These are phyloP conservation scores for Coemansia reversa DNA, from an alignment of 192 early-diverging fungal species.

Conservation along the genomic window DNA sequence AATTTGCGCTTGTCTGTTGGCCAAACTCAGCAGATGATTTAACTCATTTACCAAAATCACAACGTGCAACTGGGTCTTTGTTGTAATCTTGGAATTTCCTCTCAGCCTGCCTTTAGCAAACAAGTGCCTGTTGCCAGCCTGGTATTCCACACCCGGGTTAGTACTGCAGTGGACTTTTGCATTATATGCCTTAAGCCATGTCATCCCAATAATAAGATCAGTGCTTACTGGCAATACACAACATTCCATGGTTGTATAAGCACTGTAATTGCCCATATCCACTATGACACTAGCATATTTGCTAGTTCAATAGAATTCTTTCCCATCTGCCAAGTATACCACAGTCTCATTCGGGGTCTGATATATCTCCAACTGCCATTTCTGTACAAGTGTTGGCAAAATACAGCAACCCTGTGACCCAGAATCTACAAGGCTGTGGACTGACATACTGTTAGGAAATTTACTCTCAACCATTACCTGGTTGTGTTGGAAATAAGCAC, in stretches of 20 bases:
- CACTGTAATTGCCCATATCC: neutral
- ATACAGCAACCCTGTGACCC: conserved; percentile 3
- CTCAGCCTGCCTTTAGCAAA: neutral
- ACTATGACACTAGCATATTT: neutral
- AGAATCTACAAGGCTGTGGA: neutral
- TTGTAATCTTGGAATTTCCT: neutral
- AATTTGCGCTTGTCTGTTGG: neutral
- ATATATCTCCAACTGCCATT: neutral
- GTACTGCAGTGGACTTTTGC: neutral
- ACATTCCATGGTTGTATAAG: neutral
- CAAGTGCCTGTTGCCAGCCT: neutral
- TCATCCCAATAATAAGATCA: conserved; percentile 3
- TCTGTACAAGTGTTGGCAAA: neutral
- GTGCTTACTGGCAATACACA: neutral
- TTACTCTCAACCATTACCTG: neutral
- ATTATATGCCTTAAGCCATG: neutral
- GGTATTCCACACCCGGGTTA: neutral
- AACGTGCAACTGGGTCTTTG: neutral
- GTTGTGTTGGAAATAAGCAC: too few species aligned
- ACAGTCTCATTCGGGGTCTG: neutral
- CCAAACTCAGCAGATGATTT: neutral
- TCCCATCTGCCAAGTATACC: neutral
- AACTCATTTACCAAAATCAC: neutral
- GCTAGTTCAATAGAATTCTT: neutral
- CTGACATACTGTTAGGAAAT: neutral